Evolutionary conservation across 108 stramenopile species (phyloP).

Genomic region (Cyclotella atomus): DNA sequence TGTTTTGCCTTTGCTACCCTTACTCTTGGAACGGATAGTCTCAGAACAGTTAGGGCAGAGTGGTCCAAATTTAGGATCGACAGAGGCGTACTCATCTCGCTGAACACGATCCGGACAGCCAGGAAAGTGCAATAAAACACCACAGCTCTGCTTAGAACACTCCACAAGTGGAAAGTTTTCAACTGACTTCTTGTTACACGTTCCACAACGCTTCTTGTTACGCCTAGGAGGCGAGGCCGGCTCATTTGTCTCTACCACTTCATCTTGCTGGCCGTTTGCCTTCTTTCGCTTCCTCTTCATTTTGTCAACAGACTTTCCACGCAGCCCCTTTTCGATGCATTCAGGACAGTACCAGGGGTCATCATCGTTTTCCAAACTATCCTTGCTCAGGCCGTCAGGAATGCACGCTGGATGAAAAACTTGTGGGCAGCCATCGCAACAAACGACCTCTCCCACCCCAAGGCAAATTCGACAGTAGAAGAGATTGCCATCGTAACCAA

Average conservation of each 20-base stretch:
- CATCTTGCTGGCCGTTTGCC: constrained; percentile 10
- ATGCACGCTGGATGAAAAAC: constrained; percentile 79
- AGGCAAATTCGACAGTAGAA: constrained; percentile 71
- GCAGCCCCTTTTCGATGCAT: constrained; percentile 44
- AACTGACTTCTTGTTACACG: constrained; percentile 14
- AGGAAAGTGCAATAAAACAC: constrained; percentile 17
- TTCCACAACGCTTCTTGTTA: neutral
- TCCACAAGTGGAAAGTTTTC: constrained; percentile 14
- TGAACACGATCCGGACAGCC: constrained; percentile 10
- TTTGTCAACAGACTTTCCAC: constrained; percentile 15
- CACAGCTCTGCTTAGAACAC: constrained; percentile 17
- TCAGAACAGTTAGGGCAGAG: constrained; percentile 5
- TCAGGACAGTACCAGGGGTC: constrained; percentile 87
- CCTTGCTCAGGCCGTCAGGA: constrained; percentile 54
- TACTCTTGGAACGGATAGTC: neutral
- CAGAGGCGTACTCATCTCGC: constrained; percentile 1
- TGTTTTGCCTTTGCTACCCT: neutral
- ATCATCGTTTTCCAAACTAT: constrained; percentile 67
- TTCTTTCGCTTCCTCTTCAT: constrained; percentile 20
- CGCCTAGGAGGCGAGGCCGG: neutral
- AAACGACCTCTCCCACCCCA: constrained; percentile 81
- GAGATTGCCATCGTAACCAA: constrained; percentile 74
- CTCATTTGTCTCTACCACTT: constrained; percentile 14
- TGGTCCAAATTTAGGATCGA: neutral
- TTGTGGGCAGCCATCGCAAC: constrained; percentile 85